Percentiles rank a stretch among this genome's conserved stretches.
phyloP scores from a whole-genome alignment of 148 eudicot species.

The Cornus kousa region DNA sequence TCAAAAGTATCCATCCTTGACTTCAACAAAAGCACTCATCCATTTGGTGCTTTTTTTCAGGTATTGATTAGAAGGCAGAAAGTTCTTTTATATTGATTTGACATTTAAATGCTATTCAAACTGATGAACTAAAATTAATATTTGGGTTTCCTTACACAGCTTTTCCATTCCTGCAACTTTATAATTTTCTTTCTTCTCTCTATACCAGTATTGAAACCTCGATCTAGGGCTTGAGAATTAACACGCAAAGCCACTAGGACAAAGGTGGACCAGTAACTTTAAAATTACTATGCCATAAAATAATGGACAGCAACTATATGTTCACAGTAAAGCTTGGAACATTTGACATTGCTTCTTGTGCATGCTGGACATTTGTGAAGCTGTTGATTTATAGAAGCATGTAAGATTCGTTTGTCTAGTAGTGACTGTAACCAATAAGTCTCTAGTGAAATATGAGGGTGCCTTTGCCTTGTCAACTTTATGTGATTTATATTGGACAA shows the following conservation, averaged over 20 bases:
- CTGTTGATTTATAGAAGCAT: not conserved
- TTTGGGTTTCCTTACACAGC: constrained; percentile 1
- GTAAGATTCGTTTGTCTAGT: not conserved
- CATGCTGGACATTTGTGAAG: not conserved
- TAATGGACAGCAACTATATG: not conserved
- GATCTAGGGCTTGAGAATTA: too few species aligned
- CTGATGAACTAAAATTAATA: not conserved
- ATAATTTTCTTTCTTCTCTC: too few species aligned
- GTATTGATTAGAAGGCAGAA: constrained; percentile 26
- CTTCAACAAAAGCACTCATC: constrained; percentile 67
- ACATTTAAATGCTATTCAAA: not conserved
- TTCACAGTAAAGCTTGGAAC: not conserved
- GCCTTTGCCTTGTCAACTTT: not conserved
- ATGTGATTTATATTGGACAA: not conserved
- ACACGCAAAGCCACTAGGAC: too few species aligned
- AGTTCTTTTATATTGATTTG: not conserved
- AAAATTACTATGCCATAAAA: not conserved
- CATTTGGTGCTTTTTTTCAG: constrained; percentile 48
- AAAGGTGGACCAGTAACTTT: too few species aligned
- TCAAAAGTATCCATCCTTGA: constrained; percentile 74
- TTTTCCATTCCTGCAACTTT: not conserved
- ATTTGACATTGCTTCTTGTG: not conserved
- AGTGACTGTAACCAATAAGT: not conserved
- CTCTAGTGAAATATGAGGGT: not conserved
- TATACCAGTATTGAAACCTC: too few species aligned